Conservation (phyloP, 805 yeast species). For the Teunomyces gatunensis region DNA sequence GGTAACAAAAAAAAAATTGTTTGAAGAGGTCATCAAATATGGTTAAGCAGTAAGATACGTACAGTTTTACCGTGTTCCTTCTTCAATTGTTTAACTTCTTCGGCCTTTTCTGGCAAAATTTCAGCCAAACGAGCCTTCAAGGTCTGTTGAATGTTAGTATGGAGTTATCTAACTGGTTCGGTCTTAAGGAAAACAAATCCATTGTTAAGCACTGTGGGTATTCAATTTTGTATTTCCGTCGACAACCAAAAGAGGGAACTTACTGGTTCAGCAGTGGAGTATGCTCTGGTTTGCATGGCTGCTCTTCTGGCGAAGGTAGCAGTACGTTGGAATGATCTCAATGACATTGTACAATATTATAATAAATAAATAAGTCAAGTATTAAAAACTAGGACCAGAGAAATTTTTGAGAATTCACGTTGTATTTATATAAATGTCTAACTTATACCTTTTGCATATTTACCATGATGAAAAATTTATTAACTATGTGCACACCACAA, state of each 20-base stretch:
- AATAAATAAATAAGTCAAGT: constrained; percentile 5
- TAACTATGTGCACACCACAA: constrained; percentile 1
- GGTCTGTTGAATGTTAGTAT: constrained; percentile 43
- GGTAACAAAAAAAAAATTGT: neutral
- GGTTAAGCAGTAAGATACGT: constrained; percentile 24
- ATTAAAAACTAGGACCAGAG: neutral
- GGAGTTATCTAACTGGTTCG: neutral
- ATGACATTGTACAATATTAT: constrained; percentile 26
- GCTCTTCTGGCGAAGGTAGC: constrained; percentile 27
- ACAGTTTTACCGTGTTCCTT: constrained; percentile 84
- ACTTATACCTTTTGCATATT: constrained; percentile 3
- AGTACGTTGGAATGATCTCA: constrained; percentile 38
- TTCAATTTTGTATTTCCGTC: neutral
- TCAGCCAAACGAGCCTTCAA: constrained; percentile 94
- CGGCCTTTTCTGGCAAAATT: constrained; percentile 86
- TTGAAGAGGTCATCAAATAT: neutral
- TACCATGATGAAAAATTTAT: constrained; percentile 3
- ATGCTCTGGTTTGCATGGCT: constrained; percentile 23
- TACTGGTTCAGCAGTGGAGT: constrained; percentile 39
- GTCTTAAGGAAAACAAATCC: neutral
- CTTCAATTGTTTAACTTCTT: constrained; percentile 86
- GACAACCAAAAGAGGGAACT: constrained; percentile 4
- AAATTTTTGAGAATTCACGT: constrained; percentile 1
- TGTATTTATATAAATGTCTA: constrained; percentile 3
- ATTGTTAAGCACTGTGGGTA: neutral